Percentiles rank a stretch among this genome's conserved stretches.
Evolutionary conservation across 805 yeast genomes (phyloP).

Genomic region (Candida boleticola): DNA sequence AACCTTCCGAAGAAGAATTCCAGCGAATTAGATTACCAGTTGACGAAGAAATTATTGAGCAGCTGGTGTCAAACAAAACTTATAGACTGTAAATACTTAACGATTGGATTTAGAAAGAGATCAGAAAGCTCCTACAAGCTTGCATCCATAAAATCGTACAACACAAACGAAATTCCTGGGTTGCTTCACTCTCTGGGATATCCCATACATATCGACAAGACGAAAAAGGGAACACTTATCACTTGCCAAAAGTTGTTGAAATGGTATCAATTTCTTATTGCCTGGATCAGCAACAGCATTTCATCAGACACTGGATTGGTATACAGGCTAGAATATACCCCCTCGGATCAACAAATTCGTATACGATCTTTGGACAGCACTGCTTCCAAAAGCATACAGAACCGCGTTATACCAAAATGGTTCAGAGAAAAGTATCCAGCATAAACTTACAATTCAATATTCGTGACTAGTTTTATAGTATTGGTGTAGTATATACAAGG

Average conservation of each 20-base stretch:
- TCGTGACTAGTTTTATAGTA: too few relatives aligned
- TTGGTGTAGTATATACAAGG: too few relatives aligned
- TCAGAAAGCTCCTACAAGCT: slow-evolving; percentile 7
- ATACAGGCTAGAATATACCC: too few relatives aligned
- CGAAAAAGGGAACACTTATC: slow-evolving; percentile 4
- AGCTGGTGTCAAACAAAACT: slow-evolving; percentile 20
- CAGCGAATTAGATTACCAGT: neutral
- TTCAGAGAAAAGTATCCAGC: neutral
- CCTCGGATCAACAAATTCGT: too few relatives aligned
- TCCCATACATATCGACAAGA: slow-evolving; percentile 7
- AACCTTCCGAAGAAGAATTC: slow-evolving; percentile 1
- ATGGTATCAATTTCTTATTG: slow-evolving; percentile 16
- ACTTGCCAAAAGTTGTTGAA: slow-evolving; percentile 11
- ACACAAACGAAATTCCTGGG: slow-evolving; percentile 9
- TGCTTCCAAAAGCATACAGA: too few relatives aligned
- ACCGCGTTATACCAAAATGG: neutral
- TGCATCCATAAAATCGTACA: slow-evolving; percentile 11
- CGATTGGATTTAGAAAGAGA: slow-evolving; percentile 17
- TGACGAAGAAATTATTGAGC: slow-evolving; percentile 11
- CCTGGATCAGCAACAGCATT: slow-evolving; percentile 14
- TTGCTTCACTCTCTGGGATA: slow-evolving; percentile 1
- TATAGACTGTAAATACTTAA: slow-evolving; percentile 13
- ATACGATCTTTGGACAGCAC: too few relatives aligned
- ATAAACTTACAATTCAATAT: too few relatives aligned
- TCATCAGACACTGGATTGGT: too few relatives aligned